Percentiles rank a stretch among this genome's conserved stretches.
Evolutionary conservation across 2,329 filamentous ascomycete species (phyloP).

Genomic region (Botrytis medusae): DNA sequence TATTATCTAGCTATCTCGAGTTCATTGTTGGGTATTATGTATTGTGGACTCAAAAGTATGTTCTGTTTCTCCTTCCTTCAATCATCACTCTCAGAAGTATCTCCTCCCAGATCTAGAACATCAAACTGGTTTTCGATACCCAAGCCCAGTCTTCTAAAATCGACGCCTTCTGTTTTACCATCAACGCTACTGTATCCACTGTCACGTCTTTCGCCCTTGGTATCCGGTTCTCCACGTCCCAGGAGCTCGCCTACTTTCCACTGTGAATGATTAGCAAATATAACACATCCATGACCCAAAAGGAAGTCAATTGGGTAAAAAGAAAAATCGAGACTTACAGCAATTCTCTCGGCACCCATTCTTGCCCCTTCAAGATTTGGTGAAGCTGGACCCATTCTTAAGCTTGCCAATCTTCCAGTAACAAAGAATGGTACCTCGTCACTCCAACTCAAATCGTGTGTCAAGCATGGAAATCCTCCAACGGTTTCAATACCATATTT

Average conservation of each 20-base stretch:
- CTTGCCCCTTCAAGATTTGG: slow-evolving; percentile 74
- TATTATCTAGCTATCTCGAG: not conserved
- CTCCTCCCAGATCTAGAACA: slow-evolving; percentile 18
- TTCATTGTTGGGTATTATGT: not conserved
- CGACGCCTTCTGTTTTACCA: slow-evolving; percentile 23
- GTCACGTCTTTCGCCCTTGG: slow-evolving; percentile 12
- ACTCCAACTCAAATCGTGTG: slow-evolving; percentile 73
- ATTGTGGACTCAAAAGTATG: not conserved
- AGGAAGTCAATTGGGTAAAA: not conserved
- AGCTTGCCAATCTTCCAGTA: slow-evolving; percentile 64
- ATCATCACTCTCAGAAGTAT: not conserved
- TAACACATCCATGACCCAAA: not conserved
- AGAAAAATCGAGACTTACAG: slow-evolving; percentile 18
- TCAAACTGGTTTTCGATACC: slow-evolving; percentile 34
- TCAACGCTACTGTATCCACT: slow-evolving; percentile 26
- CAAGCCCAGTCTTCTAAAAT: slow-evolving; percentile 32
- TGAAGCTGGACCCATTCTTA: slow-evolving; percentile 70
- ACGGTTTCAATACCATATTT: slow-evolving; percentile 61
- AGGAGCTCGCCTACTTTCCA: slow-evolving; percentile 31
- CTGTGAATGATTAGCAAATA: slow-evolving; percentile 10
- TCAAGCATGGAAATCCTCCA: slow-evolving; percentile 71
- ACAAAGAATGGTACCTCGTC: slow-evolving; percentile 72
- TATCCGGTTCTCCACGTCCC: slow-evolving; percentile 11
- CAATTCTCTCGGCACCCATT: slow-evolving; percentile 65
- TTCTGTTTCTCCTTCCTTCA: not conserved